Conservation (phyloP, 2,329 filamentous ascomycete genomes). For the Colletotrichum sojae region DNA sequence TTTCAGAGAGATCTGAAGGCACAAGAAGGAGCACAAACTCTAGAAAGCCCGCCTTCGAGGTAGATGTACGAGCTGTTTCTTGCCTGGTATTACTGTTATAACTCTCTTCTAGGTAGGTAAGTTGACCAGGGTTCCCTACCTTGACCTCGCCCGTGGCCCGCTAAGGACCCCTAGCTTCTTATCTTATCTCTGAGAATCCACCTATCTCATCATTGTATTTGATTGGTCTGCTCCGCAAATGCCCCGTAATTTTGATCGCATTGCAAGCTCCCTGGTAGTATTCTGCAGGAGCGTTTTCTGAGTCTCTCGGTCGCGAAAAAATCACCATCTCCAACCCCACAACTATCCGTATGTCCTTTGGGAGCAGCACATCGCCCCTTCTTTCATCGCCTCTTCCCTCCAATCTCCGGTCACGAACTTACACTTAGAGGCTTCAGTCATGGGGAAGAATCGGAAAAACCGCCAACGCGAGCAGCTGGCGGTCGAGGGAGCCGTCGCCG, state of each 20-base stretch:
- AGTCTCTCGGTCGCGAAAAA: constrained; percentile 12
- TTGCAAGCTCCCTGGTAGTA: too few relatives aligned
- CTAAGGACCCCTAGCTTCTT: not conserved
- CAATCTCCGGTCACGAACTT: not conserved
- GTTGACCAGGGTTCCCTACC: too few relatives aligned
- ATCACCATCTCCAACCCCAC: constrained; percentile 16
- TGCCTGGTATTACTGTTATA: too few relatives aligned
- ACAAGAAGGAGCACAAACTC: too few relatives aligned
- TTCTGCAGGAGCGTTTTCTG: constrained; percentile 8
- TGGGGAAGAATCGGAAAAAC: constrained; percentile 32
- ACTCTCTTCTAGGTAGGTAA: too few relatives aligned
- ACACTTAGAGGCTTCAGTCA: not conserved
- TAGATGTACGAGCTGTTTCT: too few relatives aligned
- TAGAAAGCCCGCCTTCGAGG: too few relatives aligned
- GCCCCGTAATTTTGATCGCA: not conserved
- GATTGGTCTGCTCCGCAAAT: constrained; percentile 8
- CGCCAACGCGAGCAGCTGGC: constrained; percentile 25
- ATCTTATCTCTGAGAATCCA: not conserved
- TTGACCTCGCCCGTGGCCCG: too few relatives aligned
- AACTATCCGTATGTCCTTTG: not conserved
- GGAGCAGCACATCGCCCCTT: not conserved
- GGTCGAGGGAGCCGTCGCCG: not conserved
- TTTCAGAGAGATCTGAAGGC: too few relatives aligned
- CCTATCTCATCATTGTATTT: not conserved
- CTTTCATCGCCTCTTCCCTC: not conserved